phyloP scores from a whole-genome alignment of 768 basidiomycete genomes.

The Termitomyces sp. region DNA sequence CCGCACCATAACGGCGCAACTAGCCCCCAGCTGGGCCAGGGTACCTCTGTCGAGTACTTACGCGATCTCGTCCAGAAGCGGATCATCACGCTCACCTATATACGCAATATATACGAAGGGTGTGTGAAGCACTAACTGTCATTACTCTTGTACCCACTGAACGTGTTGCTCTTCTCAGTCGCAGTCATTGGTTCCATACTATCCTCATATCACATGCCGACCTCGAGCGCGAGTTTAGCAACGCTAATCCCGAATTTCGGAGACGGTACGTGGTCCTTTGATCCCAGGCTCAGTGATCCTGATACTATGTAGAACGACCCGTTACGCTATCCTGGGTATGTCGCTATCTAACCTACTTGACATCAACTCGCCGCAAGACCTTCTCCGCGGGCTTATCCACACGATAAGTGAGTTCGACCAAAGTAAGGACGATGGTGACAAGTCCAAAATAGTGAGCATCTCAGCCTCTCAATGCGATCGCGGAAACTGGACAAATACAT shows the following conservation, averaged over 20 bases:
- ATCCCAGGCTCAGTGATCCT: background rate
- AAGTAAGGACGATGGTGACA: slow-evolving; percentile 66
- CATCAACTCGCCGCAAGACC: slow-evolving; percentile 73
- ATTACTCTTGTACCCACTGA: background rate
- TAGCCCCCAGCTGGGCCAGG: slow-evolving; percentile 48
- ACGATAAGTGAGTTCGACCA: slow-evolving; percentile 76
- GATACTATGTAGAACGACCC: slow-evolving; percentile 51
- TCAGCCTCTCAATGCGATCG: slow-evolving; percentile 3
- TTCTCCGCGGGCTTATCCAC: slow-evolving; percentile 67
- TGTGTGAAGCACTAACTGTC: slow-evolving; percentile 28
- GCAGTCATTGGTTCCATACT: slow-evolving; percentile 86
- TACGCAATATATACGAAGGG: slow-evolving; percentile 86
- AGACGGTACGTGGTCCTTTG: slow-evolving; percentile 49
- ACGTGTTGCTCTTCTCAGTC: slow-evolving; percentile 32
- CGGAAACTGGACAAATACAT: background rate
- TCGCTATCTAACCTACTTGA: slow-evolving; percentile 80
- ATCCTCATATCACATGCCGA: slow-evolving; percentile 72
- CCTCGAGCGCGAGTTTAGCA: slow-evolving; percentile 70
- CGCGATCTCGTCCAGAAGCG: slow-evolving; percentile 79
- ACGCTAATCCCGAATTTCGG: slow-evolving; percentile 71
- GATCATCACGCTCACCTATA: slow-evolving; percentile 78
- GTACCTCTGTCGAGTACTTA: slow-evolving; percentile 73
- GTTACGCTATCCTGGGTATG: slow-evolving; percentile 83
- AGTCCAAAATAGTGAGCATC: slow-evolving; percentile 61
- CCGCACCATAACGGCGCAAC: slow-evolving; percentile 29